These are phyloP conservation scores for Pachyrhizus erosus DNA, from an alignment of 306 rosid species.

Conservation along the genomic window DNA sequence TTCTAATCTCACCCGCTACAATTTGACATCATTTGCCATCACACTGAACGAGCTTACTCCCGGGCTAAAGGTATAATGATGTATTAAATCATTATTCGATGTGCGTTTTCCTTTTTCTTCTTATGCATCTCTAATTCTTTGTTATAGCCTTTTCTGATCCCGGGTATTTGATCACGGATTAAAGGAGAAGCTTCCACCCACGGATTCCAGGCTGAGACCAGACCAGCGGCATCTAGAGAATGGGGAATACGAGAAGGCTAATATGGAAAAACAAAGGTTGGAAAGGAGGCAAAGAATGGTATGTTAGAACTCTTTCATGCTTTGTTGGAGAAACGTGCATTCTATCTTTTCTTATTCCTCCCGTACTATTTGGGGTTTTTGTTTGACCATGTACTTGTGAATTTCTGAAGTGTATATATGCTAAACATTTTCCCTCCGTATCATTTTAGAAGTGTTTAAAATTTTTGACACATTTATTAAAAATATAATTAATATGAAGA, in stretches of 20 bases:
- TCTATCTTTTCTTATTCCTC: neutral
- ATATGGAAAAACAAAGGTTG: slow-evolving; percentile 86
- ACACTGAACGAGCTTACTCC: slow-evolving; percentile 82
- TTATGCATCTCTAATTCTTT: slow-evolving; percentile 61
- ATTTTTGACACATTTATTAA: too few species aligned
- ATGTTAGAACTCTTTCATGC: slow-evolving; percentile 46
- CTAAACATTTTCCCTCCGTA: too few species aligned
- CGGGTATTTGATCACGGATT: slow-evolving; percentile 91
- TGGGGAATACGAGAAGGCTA: slow-evolving; percentile 96
- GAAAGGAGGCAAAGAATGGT: slow-evolving; percentile 97
- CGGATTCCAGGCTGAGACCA: slow-evolving; percentile 97
- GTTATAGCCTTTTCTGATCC: slow-evolving; percentile 81
- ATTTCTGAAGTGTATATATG: neutral
- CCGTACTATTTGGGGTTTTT: neutral
- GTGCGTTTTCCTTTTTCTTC: slow-evolving; percentile 52
- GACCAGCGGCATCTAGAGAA: slow-evolving; percentile 97
- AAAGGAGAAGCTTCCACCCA: slow-evolving; percentile 99
- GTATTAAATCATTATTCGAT: slow-evolving; percentile 45
- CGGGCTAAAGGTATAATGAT: slow-evolving; percentile 84
- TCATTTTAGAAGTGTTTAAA: too few species aligned
- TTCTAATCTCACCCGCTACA: slow-evolving; percentile 83
- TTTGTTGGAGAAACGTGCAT: slow-evolving; percentile 8
- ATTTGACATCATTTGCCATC: slow-evolving; percentile 92
- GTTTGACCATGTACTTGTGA: neutral
- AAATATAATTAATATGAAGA: too few species aligned